Evolutionary conservation across 148 eudicot species (phyloP), one percentile per base, ranked within the genome.

Genomic region (Chenopodium quinoa): DNA sequence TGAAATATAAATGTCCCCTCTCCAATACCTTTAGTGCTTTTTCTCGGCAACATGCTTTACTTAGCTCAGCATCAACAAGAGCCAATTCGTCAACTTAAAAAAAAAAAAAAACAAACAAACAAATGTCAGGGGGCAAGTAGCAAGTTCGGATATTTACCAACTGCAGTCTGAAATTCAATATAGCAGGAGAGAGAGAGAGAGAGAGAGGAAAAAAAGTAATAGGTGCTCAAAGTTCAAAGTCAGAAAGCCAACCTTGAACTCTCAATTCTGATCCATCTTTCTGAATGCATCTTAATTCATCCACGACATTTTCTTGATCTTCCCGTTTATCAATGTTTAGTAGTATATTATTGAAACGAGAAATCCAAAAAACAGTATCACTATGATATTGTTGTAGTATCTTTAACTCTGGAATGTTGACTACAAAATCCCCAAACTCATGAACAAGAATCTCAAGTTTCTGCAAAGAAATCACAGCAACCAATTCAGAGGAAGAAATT

Each of bases 31-130:
- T 88, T 80, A 85, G 77, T 78, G 94, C 99, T 79, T 92, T 90
- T 23, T 89, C 91, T 89, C 99, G 90, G 91, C 99, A 94, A 85
- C 83, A 79, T 60, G 98, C 98, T 87, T 87, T 94, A 80, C 82
- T 87, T 81, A 94, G 84, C 86, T 97, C 99, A 88, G 81, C 78
- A 66, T 90, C 95, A 68, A 93, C 85, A 74, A 79, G 84, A 84
- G 89, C 88, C 73, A 90, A 34, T 89, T 94, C 94, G 69, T 83
- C 89, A 83, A 97, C 97, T 91, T 84, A 56, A 34, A 46, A 60
- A 79, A 80, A 86, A 78, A 54, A 50, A 82, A 81, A 37, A 40
- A 40, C 44, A 40, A 40, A 40, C 44, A 40, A 40, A 40, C 27
- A 73, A 46, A 64, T 25, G 52, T 70, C 48, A 71, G 29, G 23